Evolutionary conservation across 345 rosid genomes (phyloP), one percentile per base, ranked within the genome.

Genomic region (Aquilaria yunnanensis): DNA sequence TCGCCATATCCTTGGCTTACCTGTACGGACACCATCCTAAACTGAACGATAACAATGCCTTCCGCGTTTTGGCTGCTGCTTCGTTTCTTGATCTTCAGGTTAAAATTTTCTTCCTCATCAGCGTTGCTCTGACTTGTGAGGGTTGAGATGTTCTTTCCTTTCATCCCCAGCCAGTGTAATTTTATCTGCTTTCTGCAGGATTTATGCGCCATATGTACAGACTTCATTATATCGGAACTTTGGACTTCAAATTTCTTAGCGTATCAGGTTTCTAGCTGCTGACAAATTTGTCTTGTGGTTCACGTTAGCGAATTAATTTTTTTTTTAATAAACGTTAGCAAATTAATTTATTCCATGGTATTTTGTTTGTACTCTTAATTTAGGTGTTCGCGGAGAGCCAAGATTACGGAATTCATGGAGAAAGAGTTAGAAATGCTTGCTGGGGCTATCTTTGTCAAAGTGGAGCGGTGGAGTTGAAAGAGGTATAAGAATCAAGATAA

Each of bases 371-470:
- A 59, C 57, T 67, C 69, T 69, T 69, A 59, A 50, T 53, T 72
- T 72, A 92, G 98, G 90, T 90, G 32, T 93, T 93, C 79, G 96
- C 98, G 0, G 98, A 93, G 85, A 79, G 88, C 78, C 98, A 93
- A 83, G 98, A 93, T 72, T 93, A 93, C 67, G 98, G 97, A 16
- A 68, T 80, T 59, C 94, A 93, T 77, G 98, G 98, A 72, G 98
- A 93, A 68, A 89, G 97, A 62, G 98, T 93, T 30, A 88, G 93
- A 73, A 88, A 78, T 74, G 98, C 96, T 62, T 93, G 98, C 61
- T 93, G 98, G 98, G 96, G 97, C 49, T 93, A 84, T 78, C 97
- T 93, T 74, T 93, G 98, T 77, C 98, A 90, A 81, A 88, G 94
- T 72, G 97, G 98, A 69, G 84, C 89, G 47, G 66, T 78, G 81